phyloP scores from a whole-genome alignment of 441 rosid species.

The Adansonia rubrostipa region DNA sequence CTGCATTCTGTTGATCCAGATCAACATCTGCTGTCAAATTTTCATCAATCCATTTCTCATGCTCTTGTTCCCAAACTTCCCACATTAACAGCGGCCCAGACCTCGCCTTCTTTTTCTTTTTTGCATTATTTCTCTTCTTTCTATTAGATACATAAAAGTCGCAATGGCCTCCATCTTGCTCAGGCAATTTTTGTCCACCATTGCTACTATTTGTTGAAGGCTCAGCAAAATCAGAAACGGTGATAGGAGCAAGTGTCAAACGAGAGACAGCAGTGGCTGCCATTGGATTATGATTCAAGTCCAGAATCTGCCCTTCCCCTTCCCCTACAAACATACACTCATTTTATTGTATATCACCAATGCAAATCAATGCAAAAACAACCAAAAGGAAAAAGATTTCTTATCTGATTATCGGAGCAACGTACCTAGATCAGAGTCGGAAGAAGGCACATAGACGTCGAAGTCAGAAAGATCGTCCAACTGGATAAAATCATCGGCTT shows the following conservation, averaged over 20 bases:
- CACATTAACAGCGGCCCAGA: slow-evolving; percentile 53
- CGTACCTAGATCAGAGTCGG: slow-evolving; percentile 54
- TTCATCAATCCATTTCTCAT: slow-evolving; percentile 68
- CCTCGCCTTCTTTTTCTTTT: slow-evolving; percentile 38
- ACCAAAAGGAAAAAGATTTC: not conserved
- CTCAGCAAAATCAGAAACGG: slow-evolving; percentile 27
- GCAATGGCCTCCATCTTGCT: slow-evolving; percentile 3
- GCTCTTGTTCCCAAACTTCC: slow-evolving; percentile 76
- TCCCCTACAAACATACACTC: slow-evolving; percentile 13
- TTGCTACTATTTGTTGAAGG: slow-evolving; percentile 29
- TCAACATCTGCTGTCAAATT: slow-evolving; percentile 57
- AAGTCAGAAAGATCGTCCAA: slow-evolving; percentile 31
- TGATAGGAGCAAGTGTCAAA: slow-evolving; percentile 21
- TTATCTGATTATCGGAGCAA: slow-evolving; percentile 11
- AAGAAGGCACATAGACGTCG: slow-evolving; percentile 35
- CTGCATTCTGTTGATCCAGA: slow-evolving; percentile 56
- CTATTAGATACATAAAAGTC: slow-evolving; percentile 21
- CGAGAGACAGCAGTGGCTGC: not conserved
- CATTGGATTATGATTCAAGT: slow-evolving; percentile 24
- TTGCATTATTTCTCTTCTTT: slow-evolving; percentile 31
- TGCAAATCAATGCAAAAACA: not conserved
- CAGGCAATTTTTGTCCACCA: slow-evolving; percentile 22
- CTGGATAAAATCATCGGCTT: slow-evolving; percentile 24
- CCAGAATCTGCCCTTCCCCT: slow-evolving; percentile 20
- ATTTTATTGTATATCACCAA: not conserved